Conservation (phyloP, 352 stramenopile species). For the Lagenidium giganteum region DNA sequence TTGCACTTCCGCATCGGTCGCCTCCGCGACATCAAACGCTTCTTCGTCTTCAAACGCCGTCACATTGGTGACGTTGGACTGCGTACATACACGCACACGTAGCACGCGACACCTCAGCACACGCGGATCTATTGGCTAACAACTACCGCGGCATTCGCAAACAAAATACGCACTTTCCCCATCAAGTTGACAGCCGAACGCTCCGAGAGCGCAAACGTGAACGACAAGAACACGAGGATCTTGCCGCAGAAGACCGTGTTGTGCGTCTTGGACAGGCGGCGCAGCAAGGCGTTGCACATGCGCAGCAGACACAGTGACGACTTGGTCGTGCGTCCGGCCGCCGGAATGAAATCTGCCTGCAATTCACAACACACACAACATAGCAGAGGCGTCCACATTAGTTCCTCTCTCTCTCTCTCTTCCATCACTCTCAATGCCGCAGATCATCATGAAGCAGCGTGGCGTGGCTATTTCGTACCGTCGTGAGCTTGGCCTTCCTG, state of each 20-base stretch:
- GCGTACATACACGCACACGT: neutral
- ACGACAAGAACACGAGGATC: conserved; percentile 85
- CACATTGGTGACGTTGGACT: conserved; percentile 75
- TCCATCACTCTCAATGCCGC: too few species aligned
- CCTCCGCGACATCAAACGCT: conserved; percentile 61
- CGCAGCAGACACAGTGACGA: conserved; percentile 73
- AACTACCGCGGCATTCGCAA: too few species aligned
- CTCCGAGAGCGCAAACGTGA: conserved; percentile 80
- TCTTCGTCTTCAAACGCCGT: conserved; percentile 78
- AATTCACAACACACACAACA: conserved; percentile 2
- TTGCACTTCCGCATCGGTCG: conserved; percentile 28
- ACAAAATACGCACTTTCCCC: conserved; percentile 39
- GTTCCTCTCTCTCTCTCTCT: too few species aligned
- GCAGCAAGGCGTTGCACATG: conserved; percentile 83
- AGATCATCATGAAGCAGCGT: neutral
- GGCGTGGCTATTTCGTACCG: conserved; percentile 8
- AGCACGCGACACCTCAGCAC: neutral
- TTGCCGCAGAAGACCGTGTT: conserved; percentile 88
- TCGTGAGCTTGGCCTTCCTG: conserved; percentile 71
- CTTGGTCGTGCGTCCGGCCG: conserved; percentile 62
- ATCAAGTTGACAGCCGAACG: conserved; percentile 80
- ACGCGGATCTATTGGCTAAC: too few species aligned
- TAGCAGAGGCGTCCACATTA: too few species aligned
- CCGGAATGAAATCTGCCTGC: conserved; percentile 61
- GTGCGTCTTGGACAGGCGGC: conserved; percentile 82